These are phyloP conservation scores for Vaccinium myrtillus DNA, from an alignment of 148 eudicot species.

Conservation along the genomic window DNA sequence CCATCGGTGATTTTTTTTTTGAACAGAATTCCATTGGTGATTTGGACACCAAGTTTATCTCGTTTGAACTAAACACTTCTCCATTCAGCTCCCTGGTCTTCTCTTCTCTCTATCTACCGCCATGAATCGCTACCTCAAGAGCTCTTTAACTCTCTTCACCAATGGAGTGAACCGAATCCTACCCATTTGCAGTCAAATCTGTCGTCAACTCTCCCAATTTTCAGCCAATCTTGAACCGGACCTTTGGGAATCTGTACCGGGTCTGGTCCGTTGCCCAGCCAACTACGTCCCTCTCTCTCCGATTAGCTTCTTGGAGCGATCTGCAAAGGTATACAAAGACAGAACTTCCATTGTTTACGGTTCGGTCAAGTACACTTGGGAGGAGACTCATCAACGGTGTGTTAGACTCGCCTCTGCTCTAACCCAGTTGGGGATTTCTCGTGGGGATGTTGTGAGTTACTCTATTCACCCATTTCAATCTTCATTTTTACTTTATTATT, in stretches of 20 bases:
- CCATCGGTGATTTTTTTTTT: too few relatives aligned
- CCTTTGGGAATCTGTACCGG: conserved; percentile 30
- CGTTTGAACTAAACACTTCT: not conserved
- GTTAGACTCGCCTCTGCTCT: conserved; percentile 45
- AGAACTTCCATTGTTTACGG: conserved; percentile 38
- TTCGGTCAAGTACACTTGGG: conserved; percentile 33
- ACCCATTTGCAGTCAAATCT: conserved; percentile 6
- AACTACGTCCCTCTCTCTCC: conserved; percentile 41
- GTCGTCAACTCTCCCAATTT: conserved; percentile 1
- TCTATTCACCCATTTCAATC: not conserved
- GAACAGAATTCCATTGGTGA: too few relatives aligned
- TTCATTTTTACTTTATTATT: not conserved
- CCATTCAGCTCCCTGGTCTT: not conserved
- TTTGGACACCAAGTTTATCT: not conserved
- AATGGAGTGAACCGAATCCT: not conserved
- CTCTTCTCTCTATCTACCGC: not conserved
- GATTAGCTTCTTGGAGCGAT: conserved; percentile 40
- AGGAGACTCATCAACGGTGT: conserved; percentile 35
- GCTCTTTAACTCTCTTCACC: not conserved
- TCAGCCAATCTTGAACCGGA: conserved; percentile 12
- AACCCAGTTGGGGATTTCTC: conserved; percentile 37
- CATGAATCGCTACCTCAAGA: conserved; percentile 10
- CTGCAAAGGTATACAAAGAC: conserved; percentile 34
- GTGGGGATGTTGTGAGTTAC: conserved; percentile 37
- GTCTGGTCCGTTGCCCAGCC: conserved; percentile 34